Base-by-base conservation (phyloP, 148 eudicot species). In the Limonium bicolor region DNA sequence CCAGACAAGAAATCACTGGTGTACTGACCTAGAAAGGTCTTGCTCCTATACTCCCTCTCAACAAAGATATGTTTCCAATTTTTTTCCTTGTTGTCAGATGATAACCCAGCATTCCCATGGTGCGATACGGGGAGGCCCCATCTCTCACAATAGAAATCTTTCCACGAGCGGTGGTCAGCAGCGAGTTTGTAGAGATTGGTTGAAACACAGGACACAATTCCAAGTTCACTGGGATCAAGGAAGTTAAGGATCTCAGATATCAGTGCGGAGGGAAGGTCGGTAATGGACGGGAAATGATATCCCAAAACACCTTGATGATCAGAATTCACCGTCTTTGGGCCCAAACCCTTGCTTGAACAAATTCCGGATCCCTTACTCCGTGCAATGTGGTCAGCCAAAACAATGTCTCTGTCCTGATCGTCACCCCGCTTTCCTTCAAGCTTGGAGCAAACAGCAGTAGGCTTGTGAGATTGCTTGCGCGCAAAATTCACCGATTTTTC, bases 11-110 rank as follows among this genome's bases (percentile, higher is more conserved):
- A 58, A 64, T 90, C 94, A 23, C 68, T 55, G 17, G 55, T 90
- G 43, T 71, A 85, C 23, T 72, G 73, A 36, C 99, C 95, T 53
- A 78, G 41, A 61, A 70, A 90, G 16, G 77, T 78, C 41, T 58
- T 85, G 60, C 95, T 85, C 58, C 82, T 74, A 48, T 62, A 81
- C 53, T 90, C 95, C 52, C 82, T 76, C 80, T 85, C 95, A 2
- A 78, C 80, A 81, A 90, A 85, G 28, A 85, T 67, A 16, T 85
- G 84, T 67, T 84, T 90, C 99, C 99, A 90, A 8, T 85, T 64
- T 60, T 78, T 85, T 69, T 81, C 88, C 38, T 71, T 69, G n/a
- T n/a, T n/a, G n/a, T n/a, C n/a, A n/a, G n/a, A n/a, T 0, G 71
- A 40, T 29, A 43, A 29, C 26, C 64, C 80, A 2, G 66, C 47